Conservation (phyloP, 2,329 filamentous ascomycete genomes). For the Cladosporium austrohemisphaericum region DNA sequence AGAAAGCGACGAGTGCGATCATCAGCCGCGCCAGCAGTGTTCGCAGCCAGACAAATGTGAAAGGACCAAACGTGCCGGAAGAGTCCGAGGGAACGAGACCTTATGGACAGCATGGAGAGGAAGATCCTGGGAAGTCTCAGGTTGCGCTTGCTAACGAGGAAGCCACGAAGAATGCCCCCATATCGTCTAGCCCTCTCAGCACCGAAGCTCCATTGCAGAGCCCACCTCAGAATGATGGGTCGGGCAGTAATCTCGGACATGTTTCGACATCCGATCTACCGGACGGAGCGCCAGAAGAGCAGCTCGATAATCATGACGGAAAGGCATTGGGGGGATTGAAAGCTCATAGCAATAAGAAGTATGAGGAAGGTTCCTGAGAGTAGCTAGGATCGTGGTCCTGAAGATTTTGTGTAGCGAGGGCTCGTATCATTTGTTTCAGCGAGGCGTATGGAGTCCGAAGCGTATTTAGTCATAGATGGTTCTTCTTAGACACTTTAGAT, state of each 20-base stretch:
- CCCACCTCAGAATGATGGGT: conserved; percentile 16
- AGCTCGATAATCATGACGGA: conserved; percentile 30
- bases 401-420: background rate
- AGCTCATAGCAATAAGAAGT: conserved; percentile 8
- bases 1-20: conserved; percentile 61
- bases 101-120: conserved; percentile 1
- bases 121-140: background rate
- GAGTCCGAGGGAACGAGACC: conserved; percentile 2
- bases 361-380: background rate
- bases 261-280: conserved; percentile 41
- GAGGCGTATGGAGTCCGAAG: background rate
- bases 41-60: conserved; percentile 4
- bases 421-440: background rate
- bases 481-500: background rate
- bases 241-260: conserved; percentile 26
- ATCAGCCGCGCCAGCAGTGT: conserved; percentile 72
- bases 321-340: conserved; percentile 5
- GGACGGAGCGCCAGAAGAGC: conserved; percentile 38
- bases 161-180: background rate
- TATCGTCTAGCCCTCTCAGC: background rate
- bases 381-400: background rate
- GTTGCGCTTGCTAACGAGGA: background rate
- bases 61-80: background rate
- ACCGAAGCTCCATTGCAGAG: background rate
- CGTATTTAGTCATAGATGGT: too few species aligned